These are phyloP conservation scores for Boletus tylopilopsis DNA, from an alignment of 768 basidiomycete species.

Conservation along the genomic window DNA sequence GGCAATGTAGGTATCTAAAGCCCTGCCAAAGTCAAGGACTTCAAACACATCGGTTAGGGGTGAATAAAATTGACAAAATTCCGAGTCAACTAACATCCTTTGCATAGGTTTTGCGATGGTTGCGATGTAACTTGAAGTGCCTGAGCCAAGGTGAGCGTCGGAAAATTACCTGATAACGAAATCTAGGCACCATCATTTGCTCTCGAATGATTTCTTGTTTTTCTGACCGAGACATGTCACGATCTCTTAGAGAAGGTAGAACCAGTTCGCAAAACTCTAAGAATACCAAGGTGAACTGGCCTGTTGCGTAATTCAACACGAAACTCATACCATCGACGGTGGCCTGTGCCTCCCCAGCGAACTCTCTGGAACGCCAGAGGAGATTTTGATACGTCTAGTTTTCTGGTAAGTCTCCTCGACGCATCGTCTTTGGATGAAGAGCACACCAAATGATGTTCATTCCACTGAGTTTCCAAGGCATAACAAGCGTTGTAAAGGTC, in stretches of 20 bases:
- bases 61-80: neutral
- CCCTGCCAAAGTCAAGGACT: constrained; percentile 17
- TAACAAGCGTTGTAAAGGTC: constrained; percentile 11
- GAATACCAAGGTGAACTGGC: neutral
- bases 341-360: constrained; percentile 18
- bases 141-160: constrained; percentile 6
- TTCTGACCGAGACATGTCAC: neutral
- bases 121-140: constrained; percentile 12
- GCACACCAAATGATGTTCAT: constrained; percentile 10
- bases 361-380: constrained; percentile 19
- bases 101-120: constrained; percentile 18
- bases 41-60: neutral
- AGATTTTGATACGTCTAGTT: constrained; percentile 13
- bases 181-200: constrained; percentile 13
- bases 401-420: neutral
- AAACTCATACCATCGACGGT: constrained; percentile 12
- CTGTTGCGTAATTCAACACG: rapidly evolving
- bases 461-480: constrained; percentile 14
- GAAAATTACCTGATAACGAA: neutral
- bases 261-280: constrained; percentile 18
- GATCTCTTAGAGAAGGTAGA: constrained; percentile 13
- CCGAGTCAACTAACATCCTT: constrained; percentile 11
- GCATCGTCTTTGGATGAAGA: no score
- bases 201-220: constrained; percentile 16
- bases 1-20: constrained; percentile 11